These are phyloP conservation scores for Apiospora hydei DNA, from an alignment of 2,329 filamentous ascomycete genomes.

Conservation along the genomic window DNA sequence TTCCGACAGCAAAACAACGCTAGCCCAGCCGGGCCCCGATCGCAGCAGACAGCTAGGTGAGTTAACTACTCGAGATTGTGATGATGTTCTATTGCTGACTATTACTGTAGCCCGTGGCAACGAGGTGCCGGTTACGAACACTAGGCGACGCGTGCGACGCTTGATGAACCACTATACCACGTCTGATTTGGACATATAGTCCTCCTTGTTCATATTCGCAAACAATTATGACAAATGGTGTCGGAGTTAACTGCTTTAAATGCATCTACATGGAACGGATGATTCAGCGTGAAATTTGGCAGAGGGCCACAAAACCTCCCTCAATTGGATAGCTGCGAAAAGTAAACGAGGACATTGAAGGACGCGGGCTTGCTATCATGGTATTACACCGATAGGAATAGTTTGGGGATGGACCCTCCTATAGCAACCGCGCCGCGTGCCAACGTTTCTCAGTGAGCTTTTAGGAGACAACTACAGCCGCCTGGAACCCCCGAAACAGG, in stretches of 20 bases:
- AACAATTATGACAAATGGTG: slow-evolving; percentile 41
- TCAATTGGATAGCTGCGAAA: slow-evolving; percentile 20
- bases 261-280: slow-evolving; percentile 33
- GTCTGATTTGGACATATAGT: slow-evolving; percentile 31
- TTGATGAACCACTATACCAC: slow-evolving; percentile 37
- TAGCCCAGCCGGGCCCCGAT: slow-evolving; percentile 48
- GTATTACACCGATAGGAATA: background rate
- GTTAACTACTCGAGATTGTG: slow-evolving; percentile 28
- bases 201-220: slow-evolving; percentile 38
- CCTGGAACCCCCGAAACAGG: slow-evolving; percentile 8
- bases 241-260: slow-evolving; percentile 39
- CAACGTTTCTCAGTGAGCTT: background rate
- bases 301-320: slow-evolving; percentile 13
- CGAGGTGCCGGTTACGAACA: slow-evolving; percentile 63
- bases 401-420: background rate
- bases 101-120: slow-evolving; percentile 58
- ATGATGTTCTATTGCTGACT: slow-evolving; percentile 28
- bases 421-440: background rate
- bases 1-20: slow-evolving; percentile 50
- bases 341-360: background rate
- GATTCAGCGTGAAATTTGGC: slow-evolving; percentile 20
- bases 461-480: background rate
- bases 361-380: background rate
- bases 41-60: slow-evolving; percentile 56
- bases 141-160: slow-evolving; percentile 40